Base-by-base conservation (phyloP, 1,284 basidiomycete species). In the Heliocybe sulcata region DNA sequence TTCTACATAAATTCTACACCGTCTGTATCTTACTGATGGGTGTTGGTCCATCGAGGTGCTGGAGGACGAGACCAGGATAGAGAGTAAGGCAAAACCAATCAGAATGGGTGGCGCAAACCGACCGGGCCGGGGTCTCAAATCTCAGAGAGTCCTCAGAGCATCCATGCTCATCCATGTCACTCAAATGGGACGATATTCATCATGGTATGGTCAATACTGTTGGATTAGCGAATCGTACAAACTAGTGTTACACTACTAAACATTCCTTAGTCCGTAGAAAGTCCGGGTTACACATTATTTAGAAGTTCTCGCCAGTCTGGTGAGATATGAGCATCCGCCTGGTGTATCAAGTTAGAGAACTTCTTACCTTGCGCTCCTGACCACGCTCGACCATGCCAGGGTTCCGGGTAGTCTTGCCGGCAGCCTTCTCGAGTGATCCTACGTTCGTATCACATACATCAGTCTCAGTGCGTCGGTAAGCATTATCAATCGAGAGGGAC, bases 41-140 rank as follows among this genome's bases (percentile, higher is more conserved):
- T 49, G 47, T 14, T 26, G 12, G 12, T 49, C 23, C 47, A 49
- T 49, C 6, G 16, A 98, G 73, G 10, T 84, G 82, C 77, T 98
- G 97, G 68, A 98, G 87, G 9, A 91, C 73, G 59, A 96, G 90
- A n/a, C 95, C 88, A 2, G 85, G 85, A 22, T 90, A 65, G 65
- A 94, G 94, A 85, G 97, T 95, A 19, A 31, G 4, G 6, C 12
- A 12, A 4, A 31, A 31, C 4, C 42, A 6, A 16, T 19, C 42
- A 4, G 42, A 19, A 25, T n/a, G n/a, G n/a, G n/a, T n/a, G n/a
- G n/a, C n/a, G n/a, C n/a, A n/a, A n/a, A n/a, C n/a, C n/a, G n/a
- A n/a, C n/a, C n/a, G n/a, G n/a, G n/a, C n/a, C n/a, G n/a, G n/a
- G n/a, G n/a, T n/a, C n/a, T n/a, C n/a, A n/a, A n/a, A n/a, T n/a